These are phyloP conservation scores for Musa balbisiana DNA, from an alignment of 202 grass and related monocot genomes.

Conservation along the genomic window DNA sequence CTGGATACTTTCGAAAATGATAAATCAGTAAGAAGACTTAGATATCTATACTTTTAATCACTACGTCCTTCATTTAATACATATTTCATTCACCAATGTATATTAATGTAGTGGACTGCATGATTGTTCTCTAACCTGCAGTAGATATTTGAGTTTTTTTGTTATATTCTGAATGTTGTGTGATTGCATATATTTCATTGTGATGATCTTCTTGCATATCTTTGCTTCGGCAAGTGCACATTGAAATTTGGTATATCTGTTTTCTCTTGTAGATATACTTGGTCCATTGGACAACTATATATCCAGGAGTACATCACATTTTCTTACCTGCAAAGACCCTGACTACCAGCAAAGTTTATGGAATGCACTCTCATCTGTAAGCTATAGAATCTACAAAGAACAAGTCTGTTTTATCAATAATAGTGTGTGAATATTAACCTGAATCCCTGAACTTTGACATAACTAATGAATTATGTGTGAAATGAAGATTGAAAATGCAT, in stretches of 20 bases:
- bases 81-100: too few relatives aligned
- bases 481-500: background rate
- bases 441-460: too few relatives aligned
- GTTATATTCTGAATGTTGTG: background rate
- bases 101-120: too few relatives aligned
- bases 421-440: too few relatives aligned
- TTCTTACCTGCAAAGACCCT: conserved; percentile 72
- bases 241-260: background rate
- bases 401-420: background rate
- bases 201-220: background rate
- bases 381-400: conserved; percentile 3
- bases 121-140: too few relatives aligned
- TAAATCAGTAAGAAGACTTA: too few relatives aligned
- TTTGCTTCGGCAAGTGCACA: background rate
- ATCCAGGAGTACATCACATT: conserved; percentile 66
- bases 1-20: too few relatives aligned
- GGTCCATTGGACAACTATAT: conserved; percentile 82
- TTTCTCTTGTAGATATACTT: conserved; percentile 61
- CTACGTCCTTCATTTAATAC: too few relatives aligned
- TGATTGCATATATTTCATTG: background rate
- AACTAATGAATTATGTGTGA: background rate
- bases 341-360: conserved; percentile 86
- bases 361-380: conserved; percentile 61
- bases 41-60: too few relatives aligned
- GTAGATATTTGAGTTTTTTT: too few relatives aligned